Base-by-base conservation (phyloP, 768 basidiomycete species). In the Suillus discolor region DNA sequence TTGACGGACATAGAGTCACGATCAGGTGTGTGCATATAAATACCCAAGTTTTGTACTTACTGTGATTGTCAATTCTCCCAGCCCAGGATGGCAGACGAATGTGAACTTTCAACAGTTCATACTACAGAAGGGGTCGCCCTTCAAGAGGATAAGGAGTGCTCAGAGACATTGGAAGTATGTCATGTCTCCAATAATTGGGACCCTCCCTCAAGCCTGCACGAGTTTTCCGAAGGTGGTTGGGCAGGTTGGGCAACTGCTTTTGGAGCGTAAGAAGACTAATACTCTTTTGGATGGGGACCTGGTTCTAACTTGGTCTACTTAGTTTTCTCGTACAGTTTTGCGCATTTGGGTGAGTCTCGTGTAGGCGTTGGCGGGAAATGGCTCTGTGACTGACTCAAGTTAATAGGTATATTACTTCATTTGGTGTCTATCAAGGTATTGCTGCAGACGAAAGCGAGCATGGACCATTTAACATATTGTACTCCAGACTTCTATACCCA, bases 351-450 rank as follows among this genome's bases (percentile, higher is more conserved):
- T 55, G 54, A n/a, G 54, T 36, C 6, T 34, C 31, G 11, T 55
- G 18, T 9, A 5, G 4, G 18, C 20, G 53, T 20, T 54, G 18
- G 12, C 12, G 6, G 12, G 20, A 4, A 36, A 34, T 55, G 6
- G 12, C 6, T 36, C 18, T 20, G 28, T 20, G 20, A n/a, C 34
- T 55, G 34, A 55, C 28, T 31, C 28, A 13, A 6, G 2, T 13
- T 13, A n/a, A 55, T 0, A 55, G 54, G 12, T 55, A 34, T 20
- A 20, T 6, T 1, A 1, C 54, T 34, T 55, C 54, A 34, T 55
- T 55, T n/a, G 54, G 54, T 34, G 18, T 55, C 20, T 34, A 55
- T 34, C 20, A 55, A 55, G 54, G 54, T 55, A 34, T 55, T n/a
- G 5, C 11, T 34, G 6, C 9, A 34, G 31, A 55, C 6, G 6